Percentiles rank a stretch among this genome's conserved stretches.
These are phyloP conservation scores for Misopates orontium DNA, from an alignment of 257 asterid genomes.

Conservation along the genomic window DNA sequence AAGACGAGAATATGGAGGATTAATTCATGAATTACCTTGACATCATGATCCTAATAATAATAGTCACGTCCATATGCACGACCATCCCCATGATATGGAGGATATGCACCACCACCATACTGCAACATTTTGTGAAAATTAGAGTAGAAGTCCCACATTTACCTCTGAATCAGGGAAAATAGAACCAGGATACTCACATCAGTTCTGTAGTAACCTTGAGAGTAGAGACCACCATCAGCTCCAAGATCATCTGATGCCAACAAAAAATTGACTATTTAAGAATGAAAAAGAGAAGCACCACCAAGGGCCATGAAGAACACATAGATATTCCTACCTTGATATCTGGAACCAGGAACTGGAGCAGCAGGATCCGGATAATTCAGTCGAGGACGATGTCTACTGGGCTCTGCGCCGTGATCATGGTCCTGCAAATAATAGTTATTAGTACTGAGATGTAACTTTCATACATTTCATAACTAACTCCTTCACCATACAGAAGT, in stretches of 20 bases:
- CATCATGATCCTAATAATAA: constrained; percentile 39
- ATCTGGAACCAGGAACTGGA: constrained; percentile 39
- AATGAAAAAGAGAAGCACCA: constrained; percentile 24
- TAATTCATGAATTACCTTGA: constrained; percentile 33
- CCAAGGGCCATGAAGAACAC: constrained; percentile 16
- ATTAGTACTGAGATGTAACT: neutral
- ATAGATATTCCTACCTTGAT: constrained; percentile 36
- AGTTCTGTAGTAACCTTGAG: constrained; percentile 49
- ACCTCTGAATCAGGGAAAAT: constrained; percentile 11
- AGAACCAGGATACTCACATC: constrained; percentile 41
- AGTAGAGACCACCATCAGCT: constrained; percentile 35
- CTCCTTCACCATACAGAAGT: neutral
- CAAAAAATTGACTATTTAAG: constrained; percentile 1
- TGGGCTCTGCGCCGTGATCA: constrained; percentile 52
- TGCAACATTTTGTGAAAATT: constrained; percentile 30
- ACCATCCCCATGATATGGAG: constrained; percentile 40
- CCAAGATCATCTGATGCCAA: constrained; percentile 38
- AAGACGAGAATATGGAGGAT: constrained; percentile 18
- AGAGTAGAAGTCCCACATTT: constrained; percentile 8
- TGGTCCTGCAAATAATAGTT: constrained; percentile 37
- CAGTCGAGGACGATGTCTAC: constrained; percentile 49
- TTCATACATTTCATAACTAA: neutral
- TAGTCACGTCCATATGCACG: constrained; percentile 49
- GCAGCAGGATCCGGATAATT: constrained; percentile 43
- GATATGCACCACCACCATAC: constrained; percentile 43